Base-by-base conservation (phyloP, 129 eudicot species). In the Pseudognaphalium luteoalbum region DNA sequence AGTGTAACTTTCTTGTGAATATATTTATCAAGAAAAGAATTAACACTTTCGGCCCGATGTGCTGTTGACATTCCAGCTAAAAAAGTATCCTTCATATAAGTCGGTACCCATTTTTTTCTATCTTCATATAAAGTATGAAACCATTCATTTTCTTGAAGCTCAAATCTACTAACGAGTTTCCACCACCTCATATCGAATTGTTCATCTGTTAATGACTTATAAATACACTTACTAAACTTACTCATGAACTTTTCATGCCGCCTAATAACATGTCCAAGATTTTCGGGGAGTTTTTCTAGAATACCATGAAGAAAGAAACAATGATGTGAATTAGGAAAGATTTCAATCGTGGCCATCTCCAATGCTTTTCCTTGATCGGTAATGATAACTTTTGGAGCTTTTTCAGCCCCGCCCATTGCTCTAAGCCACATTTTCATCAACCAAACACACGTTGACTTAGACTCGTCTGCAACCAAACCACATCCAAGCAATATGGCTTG, bases 101-200 rank as follows among this genome's bases (percentile, higher is more conserved):
- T 12, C 7, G 86, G 86, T 1, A 78, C 86, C 86, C 86, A 82
- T 28, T 82, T 77, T 50, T 72, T 77, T 9, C 82, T 66, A 66
- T 82, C 86, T 78, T 72, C 82, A 2, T 72, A 78, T 52, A 82
- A 72, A 8, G 82, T 72, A 73, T 72, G 82, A 78, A 82, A 72
- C 86, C 82, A 78, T 16, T 82, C 86, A 11, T 82, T 82, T 12
- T 77, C 82, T 65, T 82, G 82, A 73, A 82, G 82, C 71, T 82
- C 82, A 21, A 73, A 82, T 67, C 79, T 54, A 47, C 82, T 67
- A 39, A 78, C 79, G 32, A 82, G 67, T 51, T 82, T 73, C 82
- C 86, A 77, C 86, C 86, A 82, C 50, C 82, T 82, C 86, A 82
- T 72, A 66, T 78, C 82, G 12, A 82, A 82, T 5, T 82, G 72